Conservation (phyloP, 2,329 filamentous ascomycete species). For the Sordariomycetes sp. region DNA sequence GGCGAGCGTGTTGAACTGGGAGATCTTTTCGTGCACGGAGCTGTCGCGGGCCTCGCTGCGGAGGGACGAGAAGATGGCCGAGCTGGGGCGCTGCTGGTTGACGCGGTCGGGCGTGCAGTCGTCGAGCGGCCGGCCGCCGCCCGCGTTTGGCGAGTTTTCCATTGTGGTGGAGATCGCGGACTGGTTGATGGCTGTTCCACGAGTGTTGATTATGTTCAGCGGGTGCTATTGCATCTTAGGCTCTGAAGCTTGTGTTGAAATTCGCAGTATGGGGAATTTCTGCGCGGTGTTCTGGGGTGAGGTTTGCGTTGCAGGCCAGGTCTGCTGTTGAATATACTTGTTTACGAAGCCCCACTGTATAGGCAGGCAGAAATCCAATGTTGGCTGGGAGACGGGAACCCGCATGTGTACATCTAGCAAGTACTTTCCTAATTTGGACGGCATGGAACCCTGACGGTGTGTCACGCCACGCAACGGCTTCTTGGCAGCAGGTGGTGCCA, state of each 20-base stretch:
- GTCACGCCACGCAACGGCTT: not conserved
- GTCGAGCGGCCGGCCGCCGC: not conserved
- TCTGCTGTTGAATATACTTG: not conserved
- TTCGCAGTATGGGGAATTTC: not conserved
- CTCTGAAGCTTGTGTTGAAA: not conserved
- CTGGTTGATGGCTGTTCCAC: not conserved
- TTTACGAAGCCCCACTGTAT: not conserved
- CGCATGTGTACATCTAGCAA: not conserved
- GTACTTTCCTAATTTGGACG: not conserved
- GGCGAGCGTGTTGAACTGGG: constrained; percentile 61
- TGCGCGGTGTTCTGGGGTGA: not conserved
- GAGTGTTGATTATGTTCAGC: not conserved
- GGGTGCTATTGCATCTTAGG: constrained; percentile 1
- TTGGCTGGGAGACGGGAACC: not conserved
- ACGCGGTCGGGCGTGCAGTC: constrained; percentile 48
- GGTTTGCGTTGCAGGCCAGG: not conserved
- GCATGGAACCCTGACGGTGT: not conserved
- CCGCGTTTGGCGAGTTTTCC: constrained; percentile 4
- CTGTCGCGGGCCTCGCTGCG: constrained; percentile 38
- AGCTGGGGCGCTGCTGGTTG: constrained; percentile 33
- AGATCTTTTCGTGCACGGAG: constrained; percentile 56
- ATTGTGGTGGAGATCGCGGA: not conserved
- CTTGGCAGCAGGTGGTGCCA: no score
- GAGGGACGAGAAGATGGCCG: constrained; percentile 23
- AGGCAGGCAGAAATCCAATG: not conserved